Evolutionary conservation across 257 asterid genomes (phyloP), one percentile per base, ranked within the genome.

Genomic region (Solanum pimpinellifolium): DNA sequence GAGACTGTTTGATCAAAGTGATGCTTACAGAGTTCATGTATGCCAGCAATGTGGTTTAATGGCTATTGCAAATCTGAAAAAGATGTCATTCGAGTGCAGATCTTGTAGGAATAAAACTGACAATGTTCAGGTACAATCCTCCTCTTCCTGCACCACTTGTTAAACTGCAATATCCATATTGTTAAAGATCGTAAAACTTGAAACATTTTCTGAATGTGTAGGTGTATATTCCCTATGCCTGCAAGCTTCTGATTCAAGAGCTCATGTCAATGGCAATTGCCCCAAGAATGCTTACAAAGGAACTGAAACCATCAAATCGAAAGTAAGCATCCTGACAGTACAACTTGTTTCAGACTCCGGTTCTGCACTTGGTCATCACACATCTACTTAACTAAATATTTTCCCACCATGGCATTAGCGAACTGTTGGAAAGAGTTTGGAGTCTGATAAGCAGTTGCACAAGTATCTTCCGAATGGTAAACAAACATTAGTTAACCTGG

Each of bases 261-360:
- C 97, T 97, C 14, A 95, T 97, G 98, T 80, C 99, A 13, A 97
- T 95, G 99, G 99, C 99, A 25, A 94, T 96, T 76, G 99, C 99
- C 65, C 99, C 99, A 12, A 92, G 99, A 89, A 94, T 95, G 99
- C 92, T 97, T 3, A 97, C 97, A 11, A 97, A 93, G 93, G 99
- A 95, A 87, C 90, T 92, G 15, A 92, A 93, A 83, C 92, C 87
- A 86, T 65, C 88, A 68, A 93, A 16, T 10, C 44, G 11, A 81
- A 81, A 49, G 69, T 9, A 49, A 49, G 69, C 69, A 16, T 16
- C 69, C 44, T 20, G 31, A 81, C 68, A 18, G 44, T 7, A 49
- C 14, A 20, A 4, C 25, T 29, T 10, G 3, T 9, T 78, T 27
- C 25, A 27, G 2, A 18, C 46, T 27, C 84, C 20, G 2, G 23